Percentiles rank a stretch among this genome's conserved stretches.
These are phyloP conservation scores for Fraxinus xanthoxyloides DNA, from an alignment of 305 asterid species.

Conservation along the genomic window DNA sequence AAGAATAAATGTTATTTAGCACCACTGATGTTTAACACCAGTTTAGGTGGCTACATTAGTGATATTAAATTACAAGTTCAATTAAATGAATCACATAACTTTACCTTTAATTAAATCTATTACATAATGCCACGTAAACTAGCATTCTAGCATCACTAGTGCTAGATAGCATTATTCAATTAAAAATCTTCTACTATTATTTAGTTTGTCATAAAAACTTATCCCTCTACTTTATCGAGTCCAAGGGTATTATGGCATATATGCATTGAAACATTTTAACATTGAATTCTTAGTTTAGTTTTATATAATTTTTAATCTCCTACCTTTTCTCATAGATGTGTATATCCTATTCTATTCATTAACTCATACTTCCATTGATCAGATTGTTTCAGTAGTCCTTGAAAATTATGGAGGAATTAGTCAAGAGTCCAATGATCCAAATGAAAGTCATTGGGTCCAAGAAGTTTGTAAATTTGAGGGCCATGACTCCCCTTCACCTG, in stretches of 20 bases:
- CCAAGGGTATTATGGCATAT: background rate
- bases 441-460: constrained; percentile 50
- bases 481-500: constrained; percentile 45
- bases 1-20: background rate
- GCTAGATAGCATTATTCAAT: background rate
- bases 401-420: constrained; percentile 68
- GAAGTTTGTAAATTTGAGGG: constrained; percentile 72
- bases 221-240: background rate
- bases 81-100: background rate
- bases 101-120: background rate
- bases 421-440: constrained; percentile 47
- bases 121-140: background rate
- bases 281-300: background rate
- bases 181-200: background rate
- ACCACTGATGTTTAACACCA: too few species aligned
- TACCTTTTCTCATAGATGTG: background rate
- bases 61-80: background rate
- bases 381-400: constrained; percentile 93
- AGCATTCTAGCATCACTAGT: background rate
- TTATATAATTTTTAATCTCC: background rate
- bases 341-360: background rate
- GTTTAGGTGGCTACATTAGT: background rate
- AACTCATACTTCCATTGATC: constrained; percentile 22
- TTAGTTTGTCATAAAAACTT: background rate
- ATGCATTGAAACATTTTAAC: background rate